Base-by-base conservation (phyloP, 1,139 yeast species). In the Pichiaceae sp. region DNA sequence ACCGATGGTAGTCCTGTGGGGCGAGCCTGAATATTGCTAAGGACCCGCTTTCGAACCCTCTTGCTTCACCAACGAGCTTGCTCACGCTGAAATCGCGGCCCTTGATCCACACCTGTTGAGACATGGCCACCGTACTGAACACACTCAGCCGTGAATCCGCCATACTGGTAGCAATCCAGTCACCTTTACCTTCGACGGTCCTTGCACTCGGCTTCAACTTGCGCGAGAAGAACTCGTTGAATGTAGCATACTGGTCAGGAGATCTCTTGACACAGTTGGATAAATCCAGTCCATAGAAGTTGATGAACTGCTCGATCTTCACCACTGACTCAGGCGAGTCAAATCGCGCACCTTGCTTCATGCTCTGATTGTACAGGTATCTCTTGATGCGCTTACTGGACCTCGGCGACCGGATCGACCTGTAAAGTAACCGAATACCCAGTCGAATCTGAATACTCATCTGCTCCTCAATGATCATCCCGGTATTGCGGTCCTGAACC, bases 1-100 rank as follows among this genome's bases (percentile, higher is more conserved):
- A 89, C 31, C 98, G 64, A 56, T 91, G 98, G 53, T 91, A 91
- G 56, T 91, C 98, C 56, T 91, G 98, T 1, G 98, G 98, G 0
- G 98, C 97, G 34, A 91, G 63, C 41, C 98, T 64, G 59, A 89
- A 89, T 4, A 89, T 74, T 0, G 84, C 91, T 37, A 89, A 59
- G 0, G 85, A 64, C 33, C 89, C 78, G 27, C 72, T 47, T 3
- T 55, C 59, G 34, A 55, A 55, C 40, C 47, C 56, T 17, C 70
- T 68, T 46, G 65, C 72, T 9, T 63, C 60, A 17, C 71, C 78
- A 20, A 69, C 53, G 29, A 91, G 62, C 46, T 84, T 76, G 4
- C 68, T 62, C 16, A 89, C 56, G 0, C 89, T 73, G 57, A 91
- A 91, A 35, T 75, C 77, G 15, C 76, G 64, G 15, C 97, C 96